Conservation (phyloP, 352 stramenopile genomes). For the Globisporangium okanoganense region DNA sequence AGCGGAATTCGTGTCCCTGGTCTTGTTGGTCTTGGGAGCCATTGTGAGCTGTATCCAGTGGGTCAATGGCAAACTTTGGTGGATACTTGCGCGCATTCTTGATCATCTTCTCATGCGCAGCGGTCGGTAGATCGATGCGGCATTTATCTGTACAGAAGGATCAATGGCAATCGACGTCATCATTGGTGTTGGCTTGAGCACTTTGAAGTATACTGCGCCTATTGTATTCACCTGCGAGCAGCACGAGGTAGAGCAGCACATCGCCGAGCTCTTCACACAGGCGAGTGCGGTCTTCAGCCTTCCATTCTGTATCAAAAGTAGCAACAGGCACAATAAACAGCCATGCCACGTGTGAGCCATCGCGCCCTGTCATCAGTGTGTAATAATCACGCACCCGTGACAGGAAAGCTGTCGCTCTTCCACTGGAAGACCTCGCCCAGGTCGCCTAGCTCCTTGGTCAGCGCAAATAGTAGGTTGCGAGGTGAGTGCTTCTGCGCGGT, state of each 20-base stretch:
- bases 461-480: slow-evolving; percentile 92
- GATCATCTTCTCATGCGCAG: slow-evolving; percentile 90
- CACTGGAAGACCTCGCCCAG: slow-evolving; percentile 93
- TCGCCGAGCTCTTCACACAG: slow-evolving; percentile 95
- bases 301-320: slow-evolving; percentile 42
- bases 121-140: slow-evolving; percentile 87
- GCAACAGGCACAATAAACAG: background rate
- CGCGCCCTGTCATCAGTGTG: background rate
- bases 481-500: slow-evolving; percentile 52
- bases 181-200: no score
- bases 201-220: background rate
- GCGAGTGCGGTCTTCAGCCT: slow-evolving; percentile 77
- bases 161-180: background rate
- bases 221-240: slow-evolving; percentile 58
- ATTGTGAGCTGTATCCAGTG: background rate
- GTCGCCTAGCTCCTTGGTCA: slow-evolving; percentile 94
- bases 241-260: slow-evolving; percentile 94
- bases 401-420: slow-evolving; percentile 79
- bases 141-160: slow-evolving; percentile 69
- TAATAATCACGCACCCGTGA: slow-evolving; percentile 16
- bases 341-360: background rate
- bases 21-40: background rate
- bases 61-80: slow-evolving; percentile 20
- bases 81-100: slow-evolving; percentile 89
- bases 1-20: slow-evolving; percentile 6